phyloP scores from a whole-genome alignment of 805 yeast species.

The Candida argentea region DNA sequence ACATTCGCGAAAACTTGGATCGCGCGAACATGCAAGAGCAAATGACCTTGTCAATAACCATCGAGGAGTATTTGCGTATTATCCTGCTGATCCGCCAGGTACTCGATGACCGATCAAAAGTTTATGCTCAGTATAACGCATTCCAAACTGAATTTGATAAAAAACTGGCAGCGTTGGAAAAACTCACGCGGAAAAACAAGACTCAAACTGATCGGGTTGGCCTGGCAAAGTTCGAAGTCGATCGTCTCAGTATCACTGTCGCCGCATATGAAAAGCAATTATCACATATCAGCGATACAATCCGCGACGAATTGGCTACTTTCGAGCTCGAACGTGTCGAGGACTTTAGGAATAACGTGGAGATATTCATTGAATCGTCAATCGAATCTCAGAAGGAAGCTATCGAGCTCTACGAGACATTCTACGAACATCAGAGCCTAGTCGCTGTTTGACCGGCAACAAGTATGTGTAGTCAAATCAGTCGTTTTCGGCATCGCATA shows the following conservation, averaged over 20 bases:
- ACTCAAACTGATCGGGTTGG: conserved; percentile 55
- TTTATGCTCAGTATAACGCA: conserved; percentile 32
- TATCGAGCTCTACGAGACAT: conserved; percentile 81
- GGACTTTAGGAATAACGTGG: conserved; percentile 84
- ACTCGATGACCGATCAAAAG: conserved; percentile 62
- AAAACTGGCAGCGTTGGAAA: conserved; percentile 35
- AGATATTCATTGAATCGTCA: conserved; percentile 80
- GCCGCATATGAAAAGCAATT: conserved; percentile 47
- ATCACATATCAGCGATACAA: conserved; percentile 52
- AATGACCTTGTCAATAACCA: conserved; percentile 72
- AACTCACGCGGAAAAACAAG: conserved; percentile 33
- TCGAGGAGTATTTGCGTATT: conserved; percentile 78
- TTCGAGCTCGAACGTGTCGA: conserved; percentile 70
- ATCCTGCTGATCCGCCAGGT: conserved; percentile 66
- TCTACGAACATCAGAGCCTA: conserved; percentile 46
- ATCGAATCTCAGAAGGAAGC: conserved; percentile 91
- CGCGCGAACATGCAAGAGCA: conserved; percentile 79
- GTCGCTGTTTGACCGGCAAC: too few relatives aligned
- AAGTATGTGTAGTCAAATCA: too few relatives aligned
- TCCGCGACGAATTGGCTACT: conserved; percentile 54
- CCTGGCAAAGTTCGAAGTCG: conserved; percentile 48
- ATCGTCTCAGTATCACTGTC: conserved; percentile 42
- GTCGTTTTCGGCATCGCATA: too few relatives aligned
- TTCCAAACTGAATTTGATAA: conserved; percentile 35
- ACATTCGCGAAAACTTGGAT: conserved; percentile 64